Percentiles rank a stretch among this genome's conserved stretches.
Evolutionary conservation across 225 moss, liverwort and hornwort genomes (phyloP).

Genomic region (Sphagnum contortum): DNA sequence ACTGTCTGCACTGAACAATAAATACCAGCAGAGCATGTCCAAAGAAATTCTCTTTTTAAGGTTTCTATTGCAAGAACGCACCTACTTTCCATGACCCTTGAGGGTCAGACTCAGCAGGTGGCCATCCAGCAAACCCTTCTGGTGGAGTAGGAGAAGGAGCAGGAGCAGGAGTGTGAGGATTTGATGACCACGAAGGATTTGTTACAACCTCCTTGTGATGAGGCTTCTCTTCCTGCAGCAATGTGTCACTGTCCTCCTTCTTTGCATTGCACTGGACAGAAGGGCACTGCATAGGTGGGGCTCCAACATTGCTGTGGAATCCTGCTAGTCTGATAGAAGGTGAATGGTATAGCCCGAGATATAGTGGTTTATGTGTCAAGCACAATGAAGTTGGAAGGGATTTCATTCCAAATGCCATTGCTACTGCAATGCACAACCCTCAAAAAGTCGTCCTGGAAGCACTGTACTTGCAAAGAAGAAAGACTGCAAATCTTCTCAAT

Average conservation of each 20-base stretch:
- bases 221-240: conserved; percentile 9
- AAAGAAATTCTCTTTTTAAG: background rate
- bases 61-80: conserved; percentile 3
- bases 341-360: conserved; percentile 1
- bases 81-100: conserved; percentile 20
- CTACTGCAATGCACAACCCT: background rate
- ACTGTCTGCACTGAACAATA: background rate
- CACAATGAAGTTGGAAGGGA: conserved; percentile 5
- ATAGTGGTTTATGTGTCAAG: conserved; percentile 5
- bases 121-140: conserved; percentile 39
- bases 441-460: background rate
- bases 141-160: background rate
- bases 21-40: too few species aligned
- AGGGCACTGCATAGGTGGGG: background rate
- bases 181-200: conserved; percentile 7
- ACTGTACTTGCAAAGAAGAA: too few species aligned
- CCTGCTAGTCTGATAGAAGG: conserved; percentile 1
- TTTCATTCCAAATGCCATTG: conserved; percentile 5
- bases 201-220: background rate
- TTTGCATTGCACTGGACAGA: conserved; percentile 16
- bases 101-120: conserved; percentile 17
- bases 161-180: conserved; percentile 2
- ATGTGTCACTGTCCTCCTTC: conserved; percentile 9
- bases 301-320: background rate
- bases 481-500: too few species aligned